A percentile compares a stretch with the other conserved stretches of the same genome.
These are phyloP conservation scores for Phytophthora cajani DNA, from an alignment of 352 stramenopile genomes.

Conservation along the genomic window DNA sequence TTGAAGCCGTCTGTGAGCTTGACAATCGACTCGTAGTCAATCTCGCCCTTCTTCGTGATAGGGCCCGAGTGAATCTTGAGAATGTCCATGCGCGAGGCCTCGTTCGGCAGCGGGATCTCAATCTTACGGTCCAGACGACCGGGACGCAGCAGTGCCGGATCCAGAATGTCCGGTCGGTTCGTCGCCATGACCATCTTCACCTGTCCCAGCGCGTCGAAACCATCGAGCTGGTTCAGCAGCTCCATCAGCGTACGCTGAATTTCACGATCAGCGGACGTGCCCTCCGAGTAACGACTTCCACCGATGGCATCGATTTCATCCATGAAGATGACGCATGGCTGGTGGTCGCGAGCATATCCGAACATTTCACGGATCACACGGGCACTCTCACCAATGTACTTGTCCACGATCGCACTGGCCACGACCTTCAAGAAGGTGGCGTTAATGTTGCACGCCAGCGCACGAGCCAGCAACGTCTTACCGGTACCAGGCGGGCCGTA, in stretches of 20 bases:
- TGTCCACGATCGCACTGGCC: conserved; percentile 99
- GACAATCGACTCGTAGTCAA: conserved; percentile 99
- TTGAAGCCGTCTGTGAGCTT: conserved; percentile 99
- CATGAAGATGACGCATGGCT: conserved; percentile 99
- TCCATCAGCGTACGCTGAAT: conserved; percentile 99
- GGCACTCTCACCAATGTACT: conserved; percentile 99
- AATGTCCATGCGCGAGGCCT: conserved; percentile 98
- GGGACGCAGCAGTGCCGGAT: conserved; percentile 97
- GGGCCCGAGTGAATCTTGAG: conserved; percentile 98
- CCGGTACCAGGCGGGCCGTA: conserved; percentile 99
- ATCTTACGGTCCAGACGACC: conserved; percentile 99
- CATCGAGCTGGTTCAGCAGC: conserved; percentile 99
- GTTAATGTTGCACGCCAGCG: conserved; percentile 98
- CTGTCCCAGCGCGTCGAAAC: conserved; percentile 98
- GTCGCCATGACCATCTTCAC: conserved; percentile 99
- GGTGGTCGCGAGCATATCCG: conserved; percentile 95
- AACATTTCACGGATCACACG: conserved; percentile 99
- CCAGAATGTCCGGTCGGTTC: conserved; percentile 99
- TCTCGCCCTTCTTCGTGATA: conserved; percentile 99
- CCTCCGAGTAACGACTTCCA: conserved; percentile 97
- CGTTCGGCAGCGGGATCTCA: conserved; percentile 99
- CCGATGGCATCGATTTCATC: conserved; percentile 99
- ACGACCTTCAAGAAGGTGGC: conserved; percentile 99
- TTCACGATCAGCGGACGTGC: conserved; percentile 96
- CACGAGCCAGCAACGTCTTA: conserved; percentile 98